Conservation (phyloP, 2,329 filamentous ascomycete genomes). For the Calonectria fujianensis region DNA sequence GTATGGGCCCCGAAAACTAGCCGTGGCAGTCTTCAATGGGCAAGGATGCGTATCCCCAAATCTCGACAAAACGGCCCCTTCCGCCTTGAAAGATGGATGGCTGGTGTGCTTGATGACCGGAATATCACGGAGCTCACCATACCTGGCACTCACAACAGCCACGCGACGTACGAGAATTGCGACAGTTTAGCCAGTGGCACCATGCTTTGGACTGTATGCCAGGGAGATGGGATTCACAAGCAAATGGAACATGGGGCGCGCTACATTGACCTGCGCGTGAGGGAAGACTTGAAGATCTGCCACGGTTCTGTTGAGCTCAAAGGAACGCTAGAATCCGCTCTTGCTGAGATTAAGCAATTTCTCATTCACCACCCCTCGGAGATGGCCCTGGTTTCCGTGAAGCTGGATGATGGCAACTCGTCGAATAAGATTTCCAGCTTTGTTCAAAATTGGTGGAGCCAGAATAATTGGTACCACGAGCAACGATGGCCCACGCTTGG, state of each 20-base stretch:
- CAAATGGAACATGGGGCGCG: not conserved
- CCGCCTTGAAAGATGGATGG: not conserved
- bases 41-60: not conserved
- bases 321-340: not conserved
- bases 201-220: not conserved
- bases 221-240: not conserved
- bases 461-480: not conserved
- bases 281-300: not conserved
- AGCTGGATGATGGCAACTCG: not conserved
- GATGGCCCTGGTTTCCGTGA: not conserved
- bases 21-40: not conserved
- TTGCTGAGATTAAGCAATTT: not conserved
- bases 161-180: not conserved
- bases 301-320: not conserved
- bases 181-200: not conserved
- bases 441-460: not conserved
- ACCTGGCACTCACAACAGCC: not conserved
- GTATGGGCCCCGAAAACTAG: not conserved
- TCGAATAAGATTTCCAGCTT: not conserved
- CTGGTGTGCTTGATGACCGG: not conserved
- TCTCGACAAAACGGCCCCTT: not conserved
- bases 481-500: not conserved
- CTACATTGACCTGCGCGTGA: not conserved
- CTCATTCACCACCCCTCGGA: not conserved
- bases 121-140: not conserved